phyloP scores from a whole-genome alignment of 352 stramenopile species.

The Pythium rhizo-oryzae region DNA sequence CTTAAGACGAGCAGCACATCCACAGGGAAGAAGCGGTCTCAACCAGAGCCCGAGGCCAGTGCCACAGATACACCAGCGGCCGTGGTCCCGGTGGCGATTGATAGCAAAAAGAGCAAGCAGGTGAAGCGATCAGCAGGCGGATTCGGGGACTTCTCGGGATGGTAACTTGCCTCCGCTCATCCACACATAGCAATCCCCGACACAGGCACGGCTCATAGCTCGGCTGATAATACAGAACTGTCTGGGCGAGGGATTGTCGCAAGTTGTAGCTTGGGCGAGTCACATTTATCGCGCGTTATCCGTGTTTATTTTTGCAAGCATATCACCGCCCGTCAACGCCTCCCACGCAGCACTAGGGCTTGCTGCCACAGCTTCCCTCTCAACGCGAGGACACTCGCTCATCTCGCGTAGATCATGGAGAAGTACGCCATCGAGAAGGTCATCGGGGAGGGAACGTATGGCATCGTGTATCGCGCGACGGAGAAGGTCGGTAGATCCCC shows the following conservation, averaged over 20 bases:
- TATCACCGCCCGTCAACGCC: too few relatives aligned
- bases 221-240: neutral
- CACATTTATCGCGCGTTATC: neutral
- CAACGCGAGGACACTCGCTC: too few relatives aligned
- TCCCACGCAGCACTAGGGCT: too few relatives aligned
- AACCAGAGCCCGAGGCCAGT: constrained; percentile 8
- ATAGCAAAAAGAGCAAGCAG: constrained; percentile 76
- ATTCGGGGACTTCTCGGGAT: constrained; percentile 83
- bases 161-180: constrained; percentile 36
- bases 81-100: constrained; percentile 51
- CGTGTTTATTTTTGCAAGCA: neutral
- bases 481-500: constrained; percentile 67
- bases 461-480: constrained; percentile 76
- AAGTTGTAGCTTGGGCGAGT: neutral
- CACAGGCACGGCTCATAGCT: neutral
- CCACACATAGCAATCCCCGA: too few relatives aligned
- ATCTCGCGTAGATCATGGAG: constrained; percentile 46
- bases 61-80: constrained; percentile 13
- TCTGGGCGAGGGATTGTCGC: too few relatives aligned
- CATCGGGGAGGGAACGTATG: constrained; percentile 85
- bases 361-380: too few relatives aligned
- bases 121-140: constrained; percentile 33
- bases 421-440: constrained; percentile 82
- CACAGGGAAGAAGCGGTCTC: constrained; percentile 26
- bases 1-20: constrained; percentile 33